These are phyloP conservation scores for Fraxinus velutina DNA, from an alignment of 305 asterid species.

Conservation along the genomic window DNA sequence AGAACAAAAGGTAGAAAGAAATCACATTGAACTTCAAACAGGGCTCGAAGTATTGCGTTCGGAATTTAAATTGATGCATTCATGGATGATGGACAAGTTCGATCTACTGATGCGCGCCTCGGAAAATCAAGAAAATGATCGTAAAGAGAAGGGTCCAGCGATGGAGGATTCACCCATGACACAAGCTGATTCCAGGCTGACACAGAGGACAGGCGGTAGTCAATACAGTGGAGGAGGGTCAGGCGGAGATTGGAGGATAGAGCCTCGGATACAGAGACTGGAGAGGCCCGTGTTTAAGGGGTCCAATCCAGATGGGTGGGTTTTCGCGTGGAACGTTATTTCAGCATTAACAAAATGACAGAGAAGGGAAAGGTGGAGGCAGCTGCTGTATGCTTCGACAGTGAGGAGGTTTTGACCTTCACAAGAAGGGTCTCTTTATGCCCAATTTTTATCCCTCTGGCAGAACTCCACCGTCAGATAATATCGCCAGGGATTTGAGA, in stretches of 20 bases:
- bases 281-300: background rate
- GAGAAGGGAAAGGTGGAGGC: background rate
- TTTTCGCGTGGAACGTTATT: background rate
- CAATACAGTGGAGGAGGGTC: background rate
- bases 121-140: background rate
- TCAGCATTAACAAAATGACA: background rate
- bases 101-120: background rate
- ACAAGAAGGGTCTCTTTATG: background rate
- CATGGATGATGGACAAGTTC: background rate
- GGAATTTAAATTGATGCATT: background rate
- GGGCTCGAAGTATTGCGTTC: background rate
- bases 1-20: background rate
- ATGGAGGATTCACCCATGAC: background rate
- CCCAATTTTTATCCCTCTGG: background rate
- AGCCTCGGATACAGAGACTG: background rate
- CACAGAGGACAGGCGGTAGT: background rate
- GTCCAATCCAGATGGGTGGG: background rate
- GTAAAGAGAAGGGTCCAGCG: background rate
- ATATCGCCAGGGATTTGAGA: background rate
- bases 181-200: background rate
- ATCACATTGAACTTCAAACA: background rate
- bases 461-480: background rate
- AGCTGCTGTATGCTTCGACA: background rate
- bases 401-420: background rate
- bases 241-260: background rate